Evolutionary conservation across 108 stramenopile genomes (phyloP).

Genomic region (Skeletonema potamos): DNA sequence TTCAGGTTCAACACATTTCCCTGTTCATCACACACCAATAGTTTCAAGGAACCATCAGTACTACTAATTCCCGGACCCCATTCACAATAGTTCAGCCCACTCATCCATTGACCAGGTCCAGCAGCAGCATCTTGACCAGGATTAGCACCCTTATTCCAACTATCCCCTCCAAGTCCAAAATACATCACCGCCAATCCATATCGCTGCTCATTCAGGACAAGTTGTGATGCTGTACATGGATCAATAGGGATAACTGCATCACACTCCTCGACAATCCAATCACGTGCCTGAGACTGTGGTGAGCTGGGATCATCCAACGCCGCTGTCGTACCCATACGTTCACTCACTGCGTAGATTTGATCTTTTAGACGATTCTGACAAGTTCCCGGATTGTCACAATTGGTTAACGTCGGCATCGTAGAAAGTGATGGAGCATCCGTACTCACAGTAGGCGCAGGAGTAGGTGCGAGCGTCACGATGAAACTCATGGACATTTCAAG

Average conservation of each 20-base stretch:
- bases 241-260: slow-evolving; percentile 30
- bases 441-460: neutral
- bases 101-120: slow-evolving; percentile 32
- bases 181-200: slow-evolving; percentile 78
- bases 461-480: slow-evolving; percentile 5
- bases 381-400: slow-evolving; percentile 31
- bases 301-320: slow-evolving; percentile 33
- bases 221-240: slow-evolving; percentile 23
- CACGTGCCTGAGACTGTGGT: slow-evolving; percentile 31
- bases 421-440: neutral
- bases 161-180: slow-evolving; percentile 62
- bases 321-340: slow-evolving; percentile 28
- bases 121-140: slow-evolving; percentile 21
- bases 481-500: slow-evolving; percentile 5
- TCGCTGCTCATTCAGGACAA: slow-evolving; percentile 60
- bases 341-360: slow-evolving; percentile 27
- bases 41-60: slow-evolving; percentile 16
- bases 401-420: slow-evolving; percentile 20
- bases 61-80: slow-evolving; percentile 25
- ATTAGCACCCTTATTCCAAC: slow-evolving; percentile 62
- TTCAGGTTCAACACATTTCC: slow-evolving; percentile 46
- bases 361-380: slow-evolving; percentile 39
- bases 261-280: slow-evolving; percentile 48
- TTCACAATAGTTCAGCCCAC: slow-evolving; percentile 40
- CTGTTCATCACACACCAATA: slow-evolving; percentile 48